These are phyloP conservation scores for Favolaschia claudopus DNA, from an alignment of 768 basidiomycete genomes.

Conservation along the genomic window DNA sequence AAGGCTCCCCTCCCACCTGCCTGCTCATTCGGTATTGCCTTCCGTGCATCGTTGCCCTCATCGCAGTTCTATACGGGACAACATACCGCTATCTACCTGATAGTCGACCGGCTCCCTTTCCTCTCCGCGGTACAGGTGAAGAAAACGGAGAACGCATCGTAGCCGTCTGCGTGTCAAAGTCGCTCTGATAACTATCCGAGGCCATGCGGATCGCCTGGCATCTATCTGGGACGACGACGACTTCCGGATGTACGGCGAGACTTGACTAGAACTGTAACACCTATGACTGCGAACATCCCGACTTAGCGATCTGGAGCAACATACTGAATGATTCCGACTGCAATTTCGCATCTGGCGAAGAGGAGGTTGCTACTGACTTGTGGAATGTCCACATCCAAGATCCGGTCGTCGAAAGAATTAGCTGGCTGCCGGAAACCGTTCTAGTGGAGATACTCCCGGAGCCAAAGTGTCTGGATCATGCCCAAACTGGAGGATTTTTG, in stretches of 20 bases:
- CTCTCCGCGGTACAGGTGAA: neutral
- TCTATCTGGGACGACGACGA: constrained; percentile 5
- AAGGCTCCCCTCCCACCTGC: neutral
- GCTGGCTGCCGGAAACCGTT: neutral
- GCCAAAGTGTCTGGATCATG: too few relatives aligned
- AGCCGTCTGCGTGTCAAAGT: constrained; percentile 2
- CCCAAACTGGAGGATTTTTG: too few relatives aligned
- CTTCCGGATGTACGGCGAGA: neutral
- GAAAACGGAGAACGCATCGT: neutral
- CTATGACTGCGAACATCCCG: neutral
- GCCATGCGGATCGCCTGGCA: neutral
- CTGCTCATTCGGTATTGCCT: constrained; percentile 7
- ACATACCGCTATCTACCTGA: constrained; percentile 6
- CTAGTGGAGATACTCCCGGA: too few relatives aligned
- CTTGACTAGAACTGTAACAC: neutral
- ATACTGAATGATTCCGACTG: neutral
- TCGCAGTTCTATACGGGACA: neutral
- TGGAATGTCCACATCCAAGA: neutral
- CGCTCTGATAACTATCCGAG: constrained; percentile 8
- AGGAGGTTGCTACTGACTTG: neutral
- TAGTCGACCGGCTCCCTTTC: constrained; percentile 7
- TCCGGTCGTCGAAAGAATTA: constrained; percentile 1
- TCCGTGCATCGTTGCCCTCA: constrained; percentile 15
- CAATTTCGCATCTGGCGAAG: neutral
- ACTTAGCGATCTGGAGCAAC: neutral